phyloP scores from a whole-genome alignment of 768 basidiomycete genomes.

The Lactarius sanguifluus region DNA sequence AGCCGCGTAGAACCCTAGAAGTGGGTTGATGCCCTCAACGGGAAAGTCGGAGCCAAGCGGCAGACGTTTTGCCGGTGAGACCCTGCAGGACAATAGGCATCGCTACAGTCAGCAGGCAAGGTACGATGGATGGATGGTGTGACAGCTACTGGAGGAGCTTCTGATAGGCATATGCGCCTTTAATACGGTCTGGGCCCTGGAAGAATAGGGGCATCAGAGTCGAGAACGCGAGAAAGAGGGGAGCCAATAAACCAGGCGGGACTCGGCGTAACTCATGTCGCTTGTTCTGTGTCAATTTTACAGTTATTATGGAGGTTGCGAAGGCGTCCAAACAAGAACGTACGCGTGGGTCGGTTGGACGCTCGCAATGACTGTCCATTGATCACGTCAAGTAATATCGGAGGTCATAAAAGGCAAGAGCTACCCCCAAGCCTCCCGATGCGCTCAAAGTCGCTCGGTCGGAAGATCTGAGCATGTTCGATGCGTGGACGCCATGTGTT shows the following conservation, averaged over 20 bases:
- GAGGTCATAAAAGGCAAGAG: constrained; percentile 29
- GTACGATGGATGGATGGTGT: background rate
- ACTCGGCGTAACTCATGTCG: constrained; percentile 92
- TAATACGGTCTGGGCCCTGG: constrained; percentile 78
- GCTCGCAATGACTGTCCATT: constrained; percentile 75
- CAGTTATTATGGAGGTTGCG: background rate
- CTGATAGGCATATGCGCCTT: constrained; percentile 88
- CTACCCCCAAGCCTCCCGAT: constrained; percentile 71
- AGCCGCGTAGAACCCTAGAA: constrained; percentile 89
- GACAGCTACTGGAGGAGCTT: constrained; percentile 64
- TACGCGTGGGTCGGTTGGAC: constrained; percentile 93
- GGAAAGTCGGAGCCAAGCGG: constrained; percentile 95
- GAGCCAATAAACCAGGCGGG: constrained; percentile 54
- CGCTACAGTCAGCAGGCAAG: background rate
- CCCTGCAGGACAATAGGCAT: constrained; percentile 36
- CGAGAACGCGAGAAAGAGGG: background rate
- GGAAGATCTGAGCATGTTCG: constrained; percentile 92
- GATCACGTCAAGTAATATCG: background rate
- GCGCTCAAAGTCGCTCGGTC: constrained; percentile 63
- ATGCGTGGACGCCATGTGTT: constrained; percentile 68
- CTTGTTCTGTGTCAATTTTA: constrained; percentile 53
- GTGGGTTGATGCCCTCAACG: constrained; percentile 85
- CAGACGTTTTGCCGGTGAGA: constrained; percentile 54
- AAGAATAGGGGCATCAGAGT: constrained; percentile 1
- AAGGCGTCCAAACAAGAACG: constrained; percentile 35